These are phyloP conservation scores for Exophiala mesophila DNA, from an alignment of 2,329 filamentous ascomycete species.

Conservation along the genomic window DNA sequence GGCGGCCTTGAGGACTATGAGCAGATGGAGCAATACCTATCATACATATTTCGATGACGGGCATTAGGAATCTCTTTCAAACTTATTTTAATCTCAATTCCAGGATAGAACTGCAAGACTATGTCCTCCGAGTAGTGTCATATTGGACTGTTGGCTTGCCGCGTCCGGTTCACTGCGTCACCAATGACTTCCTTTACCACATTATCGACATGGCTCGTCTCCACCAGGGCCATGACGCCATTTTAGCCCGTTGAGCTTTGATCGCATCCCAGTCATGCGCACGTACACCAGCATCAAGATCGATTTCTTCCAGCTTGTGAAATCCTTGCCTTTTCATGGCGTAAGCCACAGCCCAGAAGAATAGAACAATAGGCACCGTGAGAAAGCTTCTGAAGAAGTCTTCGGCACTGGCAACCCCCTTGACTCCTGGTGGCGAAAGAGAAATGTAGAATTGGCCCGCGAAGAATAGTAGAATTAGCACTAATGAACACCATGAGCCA, in stretches of 20 bases:
- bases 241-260: slow-evolving; percentile 1
- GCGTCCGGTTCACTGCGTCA: no score
- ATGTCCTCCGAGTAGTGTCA: no score
- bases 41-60: no score
- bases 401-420: slow-evolving; percentile 46
- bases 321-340: slow-evolving; percentile 63
- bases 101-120: no score
- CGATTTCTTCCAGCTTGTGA: slow-evolving; percentile 56
- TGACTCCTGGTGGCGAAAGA: slow-evolving; percentile 64
- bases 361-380: slow-evolving; percentile 52
- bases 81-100: no score
- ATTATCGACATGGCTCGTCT: no score
- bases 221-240: slow-evolving; percentile 10
- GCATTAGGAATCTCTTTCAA: no score
- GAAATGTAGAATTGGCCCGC: slow-evolving; percentile 85
- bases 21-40: no score
- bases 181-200: no score
- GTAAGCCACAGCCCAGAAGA: slow-evolving; percentile 54
- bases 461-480: slow-evolving; percentile 70
- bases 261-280: slow-evolving; percentile 57
- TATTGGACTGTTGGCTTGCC: no score
- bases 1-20: no score
- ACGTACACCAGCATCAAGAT: slow-evolving; percentile 61
- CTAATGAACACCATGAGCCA: slow-evolving; percentile 75
- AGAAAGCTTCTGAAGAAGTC: slow-evolving; percentile 66